Evolutionary conservation across 352 stramenopile genomes (phyloP), one percentile per base, ranked within the genome.

Genomic region (Phytophthora syringae): DNA sequence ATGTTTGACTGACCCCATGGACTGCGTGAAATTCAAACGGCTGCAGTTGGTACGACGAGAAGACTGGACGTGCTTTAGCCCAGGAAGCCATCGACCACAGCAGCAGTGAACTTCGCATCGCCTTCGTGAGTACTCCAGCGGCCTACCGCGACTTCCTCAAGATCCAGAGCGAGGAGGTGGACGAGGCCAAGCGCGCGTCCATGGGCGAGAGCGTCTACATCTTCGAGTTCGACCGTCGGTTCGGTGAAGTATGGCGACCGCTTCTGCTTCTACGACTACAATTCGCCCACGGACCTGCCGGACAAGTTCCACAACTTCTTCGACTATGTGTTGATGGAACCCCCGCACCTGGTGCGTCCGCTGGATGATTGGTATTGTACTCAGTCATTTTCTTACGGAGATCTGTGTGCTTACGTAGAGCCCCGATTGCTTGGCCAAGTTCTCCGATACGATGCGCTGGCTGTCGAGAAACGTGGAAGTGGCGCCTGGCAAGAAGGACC

Each of bases 201-300:
- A 78, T 72, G 71, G 71, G 65, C 44, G 58, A 65, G 13, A 81
- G 82, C 48, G 76, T 82, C 53, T 82, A 75, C 58, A 69, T 84
- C 49, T 84, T 84, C 37, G 76, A 84, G 58, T 84, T 67, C 51
- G 76, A 84, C 50, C 71, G 56, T n/a, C 66, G 76, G 7, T 84
- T 84, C 36, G 69, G 70, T 5, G 74, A 84, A 82, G 44, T 84
- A 84, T 54, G 70, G 67, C 39, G 65, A 77, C 16, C 70, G 61
- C n/a, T 84, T 78, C 52, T 70, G 52, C 30, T 84, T 84, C 49
- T 84, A 82, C 50, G 76, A 84, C 60, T 84, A 82, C 67, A 84
- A 84, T 27, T 40, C 70, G 15, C 76, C 76, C 12, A 70, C 64
- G 18, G 58, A 73, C 9, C 34, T 84, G 22, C 70, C 76, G 2